These are phyloP conservation scores for Catunica adiposa DNA, from an alignment of 2,329 filamentous ascomycete genomes.

Conservation along the genomic window DNA sequence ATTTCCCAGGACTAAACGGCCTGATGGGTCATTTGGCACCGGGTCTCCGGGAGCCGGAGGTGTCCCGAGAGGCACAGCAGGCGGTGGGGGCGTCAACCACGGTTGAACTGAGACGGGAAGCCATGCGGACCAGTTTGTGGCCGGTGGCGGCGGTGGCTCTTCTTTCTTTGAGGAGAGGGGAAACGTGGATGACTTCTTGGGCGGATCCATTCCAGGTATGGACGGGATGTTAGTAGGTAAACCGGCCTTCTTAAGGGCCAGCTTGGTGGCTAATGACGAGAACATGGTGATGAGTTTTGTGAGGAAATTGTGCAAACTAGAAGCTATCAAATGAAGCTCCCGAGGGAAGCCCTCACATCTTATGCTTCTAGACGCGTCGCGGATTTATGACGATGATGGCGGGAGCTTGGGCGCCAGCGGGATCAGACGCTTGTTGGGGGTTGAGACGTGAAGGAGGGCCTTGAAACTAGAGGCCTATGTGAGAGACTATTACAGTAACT, in stretches of 20 bases:
- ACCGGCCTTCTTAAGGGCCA: conserved; percentile 41
- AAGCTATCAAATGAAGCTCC: neutral
- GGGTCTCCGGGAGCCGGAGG: conserved; percentile 32
- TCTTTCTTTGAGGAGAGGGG: conserved; percentile 15
- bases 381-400: neutral
- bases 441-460: neutral
- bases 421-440: neutral
- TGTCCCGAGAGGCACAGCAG: conserved; percentile 29
- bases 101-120: conserved; percentile 37
- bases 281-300: conserved; percentile 28
- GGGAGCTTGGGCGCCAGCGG: neutral
- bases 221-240: conserved; percentile 34
- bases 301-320: neutral
- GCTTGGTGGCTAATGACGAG: conserved; percentile 38
- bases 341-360: too few relatives aligned
- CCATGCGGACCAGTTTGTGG: conserved; percentile 27
- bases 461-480: neutral
- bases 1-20: conserved; percentile 27
- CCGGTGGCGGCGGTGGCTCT: neutral
- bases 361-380: neutral
- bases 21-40: conserved; percentile 31
- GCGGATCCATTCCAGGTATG: conserved; percentile 16
- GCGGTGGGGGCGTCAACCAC: conserved; percentile 35
- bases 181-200: conserved; percentile 17
- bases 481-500: neutral